phyloP scores from a whole-genome alignment of 2,329 filamentous ascomycete species.

The Fusarium protoensiforme region DNA sequence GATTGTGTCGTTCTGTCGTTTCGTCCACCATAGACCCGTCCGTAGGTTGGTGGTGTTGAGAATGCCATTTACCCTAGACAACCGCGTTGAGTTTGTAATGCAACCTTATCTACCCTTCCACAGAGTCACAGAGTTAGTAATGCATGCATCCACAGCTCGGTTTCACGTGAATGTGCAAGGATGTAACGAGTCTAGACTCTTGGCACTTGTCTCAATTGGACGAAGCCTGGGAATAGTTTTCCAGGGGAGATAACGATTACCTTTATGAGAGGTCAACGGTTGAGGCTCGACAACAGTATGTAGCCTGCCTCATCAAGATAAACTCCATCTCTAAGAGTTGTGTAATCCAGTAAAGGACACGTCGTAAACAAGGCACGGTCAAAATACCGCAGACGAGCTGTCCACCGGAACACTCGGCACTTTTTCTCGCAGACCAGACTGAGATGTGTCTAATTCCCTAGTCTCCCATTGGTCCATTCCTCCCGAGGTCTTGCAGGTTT shows the following conservation, averaged over 20 bases:
- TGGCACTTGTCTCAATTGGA: neutral
- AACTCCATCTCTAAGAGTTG: neutral
- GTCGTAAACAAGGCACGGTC: neutral
- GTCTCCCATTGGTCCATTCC: neutral
- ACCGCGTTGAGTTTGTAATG: neutral
- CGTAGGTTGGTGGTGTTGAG: neutral
- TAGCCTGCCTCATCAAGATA: neutral
- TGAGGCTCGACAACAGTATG: neutral
- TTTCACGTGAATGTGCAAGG: neutral
- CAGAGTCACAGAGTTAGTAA: neutral
- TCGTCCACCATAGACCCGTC: too few relatives aligned
- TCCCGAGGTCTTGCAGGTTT: neutral
- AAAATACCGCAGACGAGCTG: neutral
- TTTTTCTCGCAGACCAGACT: neutral
- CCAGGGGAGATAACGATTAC: neutral
- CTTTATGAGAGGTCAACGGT: neutral
- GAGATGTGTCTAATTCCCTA: neutral
- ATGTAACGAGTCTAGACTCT: neutral
- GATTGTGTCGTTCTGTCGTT: neutral
- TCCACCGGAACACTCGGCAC: neutral
- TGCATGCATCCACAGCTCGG: neutral
- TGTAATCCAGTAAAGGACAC: neutral
- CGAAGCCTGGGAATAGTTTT: neutral
- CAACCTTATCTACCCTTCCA: neutral
- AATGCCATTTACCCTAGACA: neutral